Base-by-base conservation (phyloP, 23 red algal genomes). In the Gracilaria gracilis region DNA sequence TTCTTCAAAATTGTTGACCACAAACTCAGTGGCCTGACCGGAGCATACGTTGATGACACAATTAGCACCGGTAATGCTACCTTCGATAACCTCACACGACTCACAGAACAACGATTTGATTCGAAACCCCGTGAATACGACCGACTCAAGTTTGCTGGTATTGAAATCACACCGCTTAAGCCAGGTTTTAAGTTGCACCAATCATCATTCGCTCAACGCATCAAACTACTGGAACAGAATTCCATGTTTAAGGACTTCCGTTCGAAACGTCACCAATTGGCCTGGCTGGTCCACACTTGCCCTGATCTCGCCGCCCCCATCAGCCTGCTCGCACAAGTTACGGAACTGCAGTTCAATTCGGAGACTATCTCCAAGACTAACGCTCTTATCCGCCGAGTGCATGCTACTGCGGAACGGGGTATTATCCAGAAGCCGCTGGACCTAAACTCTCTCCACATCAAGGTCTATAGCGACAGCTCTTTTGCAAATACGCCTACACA, bases 401-500 rank as follows among this genome's bases (percentile, higher is more conserved):
- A 44, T 49, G 37, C 59, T 0, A 64, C 76, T 6, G 21, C 72
- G 36, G 9, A 12, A 15, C 39, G 53, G 39, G 34, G 49, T 15
- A 21, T 90, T 20, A 73, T 38, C 24, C 21, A 84, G 35, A 4
- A 71, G 39, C 54, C 50, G 51, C 89, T 93, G 0, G 1, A 51
- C 27, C 44, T 36, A 25, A 27, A 80, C n/a, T 62, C 17, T 6
- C 23, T 93, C 6, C 12, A 29, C 49, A 36, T 93, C 27, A 57
- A 67, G 47, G 89, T 75, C 4, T 93, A 79, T 38, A 25, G 54
- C 9, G 89, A 93, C 44, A 42, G 34, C n/a, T 75, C 65, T 2
- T 83, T 82, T 57, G 57, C 77, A 57, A 53, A 67, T 25, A 64
- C 48, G 4, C 15, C 32, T 11, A 33, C 62, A 14, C 34, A 32